These are phyloP conservation scores for Penicillium mononematosum DNA, from an alignment of 495 filamentous ascomycete genomes.

Conservation along the genomic window DNA sequence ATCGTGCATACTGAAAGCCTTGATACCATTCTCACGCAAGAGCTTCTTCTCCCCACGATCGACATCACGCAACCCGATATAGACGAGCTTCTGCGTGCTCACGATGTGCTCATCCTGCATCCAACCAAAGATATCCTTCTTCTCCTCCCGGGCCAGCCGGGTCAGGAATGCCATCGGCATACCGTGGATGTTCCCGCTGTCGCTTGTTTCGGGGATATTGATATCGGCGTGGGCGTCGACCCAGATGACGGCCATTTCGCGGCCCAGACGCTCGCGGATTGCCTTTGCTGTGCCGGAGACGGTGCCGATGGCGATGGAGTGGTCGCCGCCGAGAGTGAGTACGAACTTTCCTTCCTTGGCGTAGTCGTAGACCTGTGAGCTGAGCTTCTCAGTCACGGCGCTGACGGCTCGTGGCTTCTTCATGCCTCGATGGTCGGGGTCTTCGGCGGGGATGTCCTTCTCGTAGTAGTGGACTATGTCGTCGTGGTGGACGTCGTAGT, in stretches of 20 bases:
- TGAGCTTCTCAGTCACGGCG: slow-evolving; percentile 77
- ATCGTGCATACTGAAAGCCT: slow-evolving; percentile 98
- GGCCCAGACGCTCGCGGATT: slow-evolving; percentile 72
- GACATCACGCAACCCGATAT: slow-evolving; percentile 93
- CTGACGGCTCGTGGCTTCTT: slow-evolving; percentile 88
- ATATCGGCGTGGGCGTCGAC: slow-evolving; percentile 98
- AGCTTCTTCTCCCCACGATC: slow-evolving; percentile 90
- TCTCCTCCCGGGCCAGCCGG: slow-evolving; percentile 71
- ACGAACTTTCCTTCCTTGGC: slow-evolving; percentile 83
- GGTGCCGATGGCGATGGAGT: slow-evolving; percentile 93
- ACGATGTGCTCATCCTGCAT: slow-evolving; percentile 61
- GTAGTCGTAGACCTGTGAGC: slow-evolving; percentile 82
- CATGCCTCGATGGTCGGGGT: slow-evolving; percentile 81
- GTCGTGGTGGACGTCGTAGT: slow-evolving; percentile 85
- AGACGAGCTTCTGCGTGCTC: slow-evolving; percentile 85
- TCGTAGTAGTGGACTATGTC: slow-evolving; percentile 79
- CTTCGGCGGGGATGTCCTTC: slow-evolving; percentile 64
- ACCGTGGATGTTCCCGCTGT: slow-evolving; percentile 92
- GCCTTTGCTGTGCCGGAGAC: slow-evolving; percentile 83
- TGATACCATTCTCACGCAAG: slow-evolving; percentile 82
- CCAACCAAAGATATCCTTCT: slow-evolving; percentile 83
- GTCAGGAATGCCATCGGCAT: slow-evolving; percentile 97
- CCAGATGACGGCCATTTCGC: slow-evolving; percentile 94
- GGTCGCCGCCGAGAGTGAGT: slow-evolving; percentile 92
- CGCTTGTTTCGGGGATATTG: slow-evolving; percentile 89